Base-by-base conservation (phyloP, 1,284 basidiomycete species). In the Cutaneotrichosporon mucoides region DNA sequence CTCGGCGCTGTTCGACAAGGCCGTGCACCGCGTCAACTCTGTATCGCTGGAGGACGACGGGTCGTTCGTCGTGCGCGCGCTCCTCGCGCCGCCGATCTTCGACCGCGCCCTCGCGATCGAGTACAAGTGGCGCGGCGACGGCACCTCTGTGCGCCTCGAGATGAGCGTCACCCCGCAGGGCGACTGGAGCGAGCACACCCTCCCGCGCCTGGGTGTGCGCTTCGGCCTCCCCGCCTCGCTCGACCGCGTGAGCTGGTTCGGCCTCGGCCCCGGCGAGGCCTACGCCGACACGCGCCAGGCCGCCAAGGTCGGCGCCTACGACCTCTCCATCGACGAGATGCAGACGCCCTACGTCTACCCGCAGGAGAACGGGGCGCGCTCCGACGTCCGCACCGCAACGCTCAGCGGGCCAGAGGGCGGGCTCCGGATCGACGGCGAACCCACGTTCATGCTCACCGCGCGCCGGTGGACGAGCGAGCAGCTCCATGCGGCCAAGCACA, bases 271-370 rank as follows among this genome's bases (percentile, higher is more conserved):
- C 5, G 43, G 52, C 33, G 62, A 66, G 55, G 51, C 62, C 6
- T 66, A 62, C 53, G 36, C 58, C 16, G 65, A n/a, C n/a, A n/a
- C n/a, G n/a, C n/a, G n/a, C n/a, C n/a, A n/a, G n/a, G n/a, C n/a
- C n/a, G n/a, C n/a, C n/a, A n/a, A n/a, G 62, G 42, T 63, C 35
- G 57, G 62, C 48, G 11, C 10, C 35, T 64, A 50, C 13, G 8
- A 13, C 11, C 8, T 13, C 33, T 47, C 53, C 11, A 52, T 66
- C 58, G 60, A 64, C 38, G 58, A 56, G 16, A 46, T 64, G 53
- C 65, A 66, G 59, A 64, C 65, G 2, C 60, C 59, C 6, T 66
- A 66, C 48, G 62, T 66, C n/a, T 59, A 42, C 45, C 65, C 62
- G n/a, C 65, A 66, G 50, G 65, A 66, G 56, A 64, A 66, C 54